Conservation (phyloP, 345 rosid species). For the Eucalyptus marginata region DNA sequence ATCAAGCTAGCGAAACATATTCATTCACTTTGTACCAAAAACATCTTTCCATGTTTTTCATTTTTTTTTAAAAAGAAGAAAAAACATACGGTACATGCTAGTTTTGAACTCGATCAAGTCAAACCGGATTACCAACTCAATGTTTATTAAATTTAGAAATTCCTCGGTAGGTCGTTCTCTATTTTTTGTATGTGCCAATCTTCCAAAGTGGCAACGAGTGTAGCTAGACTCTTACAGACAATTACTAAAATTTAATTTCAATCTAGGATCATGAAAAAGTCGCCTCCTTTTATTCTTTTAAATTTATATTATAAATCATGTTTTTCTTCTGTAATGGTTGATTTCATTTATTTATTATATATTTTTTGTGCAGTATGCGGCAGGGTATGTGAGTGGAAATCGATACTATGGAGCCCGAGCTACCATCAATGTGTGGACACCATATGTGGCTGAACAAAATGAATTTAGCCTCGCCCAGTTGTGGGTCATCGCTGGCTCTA, state of each 20-base stretch:
- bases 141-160: neutral
- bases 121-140: neutral
- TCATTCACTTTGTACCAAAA: neutral
- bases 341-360: neutral
- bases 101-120: too few relatives aligned
- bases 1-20: neutral
- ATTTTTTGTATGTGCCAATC: neutral
- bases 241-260: neutral
- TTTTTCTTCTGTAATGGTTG: neutral
- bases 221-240: rapidly evolving
- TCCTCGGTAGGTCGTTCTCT: neutral
- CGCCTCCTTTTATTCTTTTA: too few relatives aligned
- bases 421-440: constrained; percentile 90
- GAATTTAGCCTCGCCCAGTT: constrained; percentile 93
- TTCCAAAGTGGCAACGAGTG: neutral
- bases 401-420: constrained; percentile 95
- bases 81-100: neutral
- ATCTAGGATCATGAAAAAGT: neutral
- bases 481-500: constrained; percentile 92
- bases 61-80: neutral
- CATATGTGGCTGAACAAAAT: constrained; percentile 51
- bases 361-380: constrained; percentile 54
- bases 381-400: constrained; percentile 72
- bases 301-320: neutral
- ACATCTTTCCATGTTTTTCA: neutral